Evolutionary conservation across 2,329 filamentous ascomycete genomes (phyloP).

Genomic region (Fusarium austroafricanum): DNA sequence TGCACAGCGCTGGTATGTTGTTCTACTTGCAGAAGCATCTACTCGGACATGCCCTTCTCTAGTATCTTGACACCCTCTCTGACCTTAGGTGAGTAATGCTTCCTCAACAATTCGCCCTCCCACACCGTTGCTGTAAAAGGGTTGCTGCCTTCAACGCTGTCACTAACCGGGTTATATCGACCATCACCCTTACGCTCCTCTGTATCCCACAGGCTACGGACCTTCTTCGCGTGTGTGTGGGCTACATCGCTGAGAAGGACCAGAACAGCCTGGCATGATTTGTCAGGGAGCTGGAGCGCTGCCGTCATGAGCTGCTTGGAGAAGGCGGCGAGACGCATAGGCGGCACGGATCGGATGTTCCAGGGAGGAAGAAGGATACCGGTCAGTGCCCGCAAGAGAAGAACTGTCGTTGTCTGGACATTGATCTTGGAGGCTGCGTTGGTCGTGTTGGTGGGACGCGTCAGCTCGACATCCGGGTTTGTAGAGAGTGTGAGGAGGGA

Average conservation of each 20-base stretch:
- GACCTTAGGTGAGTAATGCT: constrained; percentile 89
- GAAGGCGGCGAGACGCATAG: constrained; percentile 89
- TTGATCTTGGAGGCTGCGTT: constrained; percentile 77
- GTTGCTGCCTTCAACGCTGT: constrained; percentile 86
- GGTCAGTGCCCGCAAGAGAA: constrained; percentile 87
- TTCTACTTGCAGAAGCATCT: constrained; percentile 17
- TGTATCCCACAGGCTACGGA: constrained; percentile 90
- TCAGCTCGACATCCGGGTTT: constrained; percentile 87
- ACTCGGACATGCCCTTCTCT: constrained; percentile 70
- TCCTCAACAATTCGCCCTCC: constrained; percentile 89
- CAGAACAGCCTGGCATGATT: constrained; percentile 83
- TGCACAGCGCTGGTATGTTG: constrained; percentile 12
- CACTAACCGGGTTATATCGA: constrained; percentile 78
- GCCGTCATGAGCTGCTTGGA: constrained; percentile 88
- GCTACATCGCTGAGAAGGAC: constrained; percentile 82
- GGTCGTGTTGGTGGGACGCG: constrained; percentile 57
- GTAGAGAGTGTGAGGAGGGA: constrained; percentile 82
- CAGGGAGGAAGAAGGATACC: constrained; percentile 82
- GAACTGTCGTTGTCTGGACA: constrained; percentile 91
- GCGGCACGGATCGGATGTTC: constrained; percentile 79
- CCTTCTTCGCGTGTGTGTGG: constrained; percentile 83
- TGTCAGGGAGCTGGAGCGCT: constrained; percentile 89
- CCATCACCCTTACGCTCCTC: constrained; percentile 95
- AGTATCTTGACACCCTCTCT: constrained; percentile 77
- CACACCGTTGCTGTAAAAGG: constrained; percentile 91